Conservation (phyloP, 1,139 yeast genomes). For the Sugiyamaella sp. region DNA sequence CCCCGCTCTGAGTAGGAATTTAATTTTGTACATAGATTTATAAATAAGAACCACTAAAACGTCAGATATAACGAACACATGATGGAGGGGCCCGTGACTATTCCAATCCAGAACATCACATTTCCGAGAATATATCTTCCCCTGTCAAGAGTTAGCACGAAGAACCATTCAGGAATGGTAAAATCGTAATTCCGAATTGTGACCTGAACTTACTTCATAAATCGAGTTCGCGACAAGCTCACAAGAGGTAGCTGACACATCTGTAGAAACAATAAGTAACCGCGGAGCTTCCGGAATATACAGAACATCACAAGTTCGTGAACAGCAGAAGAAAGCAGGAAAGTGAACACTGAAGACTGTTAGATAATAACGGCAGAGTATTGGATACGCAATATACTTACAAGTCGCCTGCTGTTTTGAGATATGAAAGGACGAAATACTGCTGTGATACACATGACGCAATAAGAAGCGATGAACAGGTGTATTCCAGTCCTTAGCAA, state of each 20-base stretch:
- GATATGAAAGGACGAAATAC: slow-evolving; percentile 74
- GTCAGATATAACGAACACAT: slow-evolving; percentile 83
- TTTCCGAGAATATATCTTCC: slow-evolving; percentile 70
- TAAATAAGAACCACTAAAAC: slow-evolving; percentile 47
- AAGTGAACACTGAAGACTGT: slow-evolving; percentile 57
- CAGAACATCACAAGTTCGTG: slow-evolving; percentile 95
- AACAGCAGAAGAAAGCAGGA: slow-evolving; percentile 74
- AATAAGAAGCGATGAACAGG: slow-evolving; percentile 92
- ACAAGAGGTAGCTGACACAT: slow-evolving; percentile 66
- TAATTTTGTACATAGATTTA: slow-evolving; percentile 14
- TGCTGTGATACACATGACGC: slow-evolving; percentile 92
- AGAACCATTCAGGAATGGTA: not conserved
- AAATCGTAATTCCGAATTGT: no score
- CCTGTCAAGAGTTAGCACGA: slow-evolving; percentile 3
- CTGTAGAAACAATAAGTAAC: slow-evolving; percentile 77
- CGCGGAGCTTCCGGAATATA: slow-evolving; percentile 76
- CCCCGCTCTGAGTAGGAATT: not conserved
- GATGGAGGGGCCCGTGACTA: slow-evolving; percentile 86
- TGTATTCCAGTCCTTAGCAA: slow-evolving; percentile 90
- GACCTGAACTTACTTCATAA: slow-evolving; percentile 44
- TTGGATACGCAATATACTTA: slow-evolving; percentile 19
- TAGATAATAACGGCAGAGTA: not conserved
- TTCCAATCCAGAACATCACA: slow-evolving; percentile 88
- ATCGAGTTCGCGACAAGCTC: slow-evolving; percentile 41
- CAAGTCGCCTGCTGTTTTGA: slow-evolving; percentile 66